Conservation (phyloP, 2,329 filamentous ascomycete genomes). For the Xylariaceae sp. region DNA sequence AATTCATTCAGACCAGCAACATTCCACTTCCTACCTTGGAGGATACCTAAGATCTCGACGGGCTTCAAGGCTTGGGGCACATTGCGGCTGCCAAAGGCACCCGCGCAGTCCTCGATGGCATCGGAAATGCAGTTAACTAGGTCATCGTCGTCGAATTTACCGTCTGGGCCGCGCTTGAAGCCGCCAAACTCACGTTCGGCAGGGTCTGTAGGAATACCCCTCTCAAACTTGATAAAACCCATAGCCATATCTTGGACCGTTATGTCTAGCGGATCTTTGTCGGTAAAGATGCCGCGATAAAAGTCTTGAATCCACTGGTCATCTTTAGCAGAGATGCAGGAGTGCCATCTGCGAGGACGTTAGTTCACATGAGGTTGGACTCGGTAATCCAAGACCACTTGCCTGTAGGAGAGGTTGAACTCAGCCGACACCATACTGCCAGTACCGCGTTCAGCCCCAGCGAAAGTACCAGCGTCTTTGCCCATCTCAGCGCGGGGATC, state of each 20-base stretch:
- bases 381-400: not conserved
- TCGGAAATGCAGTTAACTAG: constrained; percentile 80
- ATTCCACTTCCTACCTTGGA: constrained; percentile 79
- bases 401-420: constrained; percentile 88
- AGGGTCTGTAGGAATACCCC: constrained; percentile 68
- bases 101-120: constrained; percentile 77
- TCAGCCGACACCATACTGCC: constrained; percentile 87
- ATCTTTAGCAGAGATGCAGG: constrained; percentile 75
- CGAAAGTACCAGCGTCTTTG: constrained; percentile 57
- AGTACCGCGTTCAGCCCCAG: constrained; percentile 71
- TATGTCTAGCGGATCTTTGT: constrained; percentile 63
- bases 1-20: constrained; percentile 84
- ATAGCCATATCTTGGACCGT: constrained; percentile 65
- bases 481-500: constrained; percentile 77
- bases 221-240: constrained; percentile 69
- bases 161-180: constrained; percentile 69
- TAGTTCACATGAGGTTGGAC: not conserved
- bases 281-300: constrained; percentile 65
- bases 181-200: constrained; percentile 71
- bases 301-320: constrained; percentile 81
- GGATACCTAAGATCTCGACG: constrained; percentile 81
- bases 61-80: constrained; percentile 76
- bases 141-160: constrained; percentile 77
- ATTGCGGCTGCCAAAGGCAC: constrained; percentile 75
- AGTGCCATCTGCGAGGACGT: constrained; percentile 64